Conservation (phyloP, 306 rosid species). For the Medicago arabica region DNA sequence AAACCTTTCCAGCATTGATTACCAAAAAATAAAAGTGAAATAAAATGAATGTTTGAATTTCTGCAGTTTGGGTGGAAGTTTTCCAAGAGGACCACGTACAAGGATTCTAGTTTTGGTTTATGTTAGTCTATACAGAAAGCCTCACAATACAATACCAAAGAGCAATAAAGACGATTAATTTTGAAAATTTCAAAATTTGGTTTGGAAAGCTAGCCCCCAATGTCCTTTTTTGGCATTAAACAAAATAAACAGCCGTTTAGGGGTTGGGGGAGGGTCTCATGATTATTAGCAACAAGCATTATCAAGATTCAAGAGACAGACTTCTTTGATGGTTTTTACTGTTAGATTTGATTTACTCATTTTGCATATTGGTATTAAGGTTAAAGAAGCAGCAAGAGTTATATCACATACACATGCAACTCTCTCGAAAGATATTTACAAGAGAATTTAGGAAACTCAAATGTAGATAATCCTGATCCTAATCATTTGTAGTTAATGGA, state of each 20-base stretch:
- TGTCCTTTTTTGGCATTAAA: background rate
- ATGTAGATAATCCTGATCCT: background rate
- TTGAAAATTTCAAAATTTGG: constrained; percentile 12
- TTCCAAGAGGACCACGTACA: constrained; percentile 2
- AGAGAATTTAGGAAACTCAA: background rate
- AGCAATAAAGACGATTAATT: constrained; percentile 16
- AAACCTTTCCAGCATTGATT: background rate
- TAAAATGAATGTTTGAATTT: constrained; percentile 4
- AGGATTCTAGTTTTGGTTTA: constrained; percentile 6
- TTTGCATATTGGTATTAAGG: constrained; percentile 2
- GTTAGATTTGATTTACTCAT: constrained; percentile 9
- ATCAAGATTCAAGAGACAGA: background rate
- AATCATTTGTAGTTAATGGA: background rate
- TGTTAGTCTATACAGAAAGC: constrained; percentile 23
- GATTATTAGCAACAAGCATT: constrained; percentile 15
- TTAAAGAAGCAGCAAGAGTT: background rate
- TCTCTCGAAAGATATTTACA: background rate
- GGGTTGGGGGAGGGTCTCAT: background rate
- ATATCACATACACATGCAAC: background rate
- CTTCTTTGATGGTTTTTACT: background rate
- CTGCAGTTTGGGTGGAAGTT: constrained; percentile 1
- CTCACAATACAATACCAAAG: constrained; percentile 16
- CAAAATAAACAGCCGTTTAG: no score
- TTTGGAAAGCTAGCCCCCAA: background rate
- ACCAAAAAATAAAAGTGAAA: constrained; percentile 20